Evolutionary conservation across 208 protist genomes (phyloP).

Genomic region (Trypanosoma brucei): DNA sequence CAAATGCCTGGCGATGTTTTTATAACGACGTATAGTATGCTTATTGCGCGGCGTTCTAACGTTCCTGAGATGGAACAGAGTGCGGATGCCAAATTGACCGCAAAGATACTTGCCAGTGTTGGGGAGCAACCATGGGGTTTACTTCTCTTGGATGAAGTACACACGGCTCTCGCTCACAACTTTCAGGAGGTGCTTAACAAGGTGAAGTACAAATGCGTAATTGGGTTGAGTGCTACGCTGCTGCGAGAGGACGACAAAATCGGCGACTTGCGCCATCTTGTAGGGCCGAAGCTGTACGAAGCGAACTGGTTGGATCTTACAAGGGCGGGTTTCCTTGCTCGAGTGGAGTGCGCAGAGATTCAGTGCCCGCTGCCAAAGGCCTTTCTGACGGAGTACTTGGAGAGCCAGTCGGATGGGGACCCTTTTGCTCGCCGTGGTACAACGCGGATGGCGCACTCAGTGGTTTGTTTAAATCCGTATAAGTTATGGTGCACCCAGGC

Average conservation of each 20-base stretch:
- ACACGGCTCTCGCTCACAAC: constrained; percentile 95
- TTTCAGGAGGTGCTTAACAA: constrained; percentile 94
- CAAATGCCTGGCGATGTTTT: constrained; percentile 85
- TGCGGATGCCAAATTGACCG: constrained; percentile 44
- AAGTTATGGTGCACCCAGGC: constrained; percentile 90
- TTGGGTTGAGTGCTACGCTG: constrained; percentile 97
- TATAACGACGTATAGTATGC: constrained; percentile 99
- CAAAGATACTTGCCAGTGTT: constrained; percentile 49
- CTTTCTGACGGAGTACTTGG: constrained; percentile 63
- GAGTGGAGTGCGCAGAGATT: constrained; percentile 97
- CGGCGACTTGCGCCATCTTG: constrained; percentile 96
- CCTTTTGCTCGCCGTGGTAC: constrained; percentile 12
- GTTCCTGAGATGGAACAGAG: constrained; percentile 46
- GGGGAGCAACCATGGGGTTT: constrained; percentile 94
- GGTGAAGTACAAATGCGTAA: constrained; percentile 95
- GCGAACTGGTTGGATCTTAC: constrained; percentile 99
- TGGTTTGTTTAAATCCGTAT: constrained; percentile 87
- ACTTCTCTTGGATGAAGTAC: constrained; percentile 99
- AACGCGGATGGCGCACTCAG: constrained; percentile 8
- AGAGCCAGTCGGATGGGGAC: constrained; percentile 1
- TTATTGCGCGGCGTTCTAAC: constrained; percentile 83
- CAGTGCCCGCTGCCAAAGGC: constrained; percentile 94
- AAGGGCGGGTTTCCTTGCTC: constrained; percentile 93
- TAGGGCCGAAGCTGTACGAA: constrained; percentile 99
- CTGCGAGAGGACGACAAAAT: constrained; percentile 98